These are phyloP conservation scores for Pyrus communis DNA, from an alignment of 306 rosid species.

Conservation along the genomic window DNA sequence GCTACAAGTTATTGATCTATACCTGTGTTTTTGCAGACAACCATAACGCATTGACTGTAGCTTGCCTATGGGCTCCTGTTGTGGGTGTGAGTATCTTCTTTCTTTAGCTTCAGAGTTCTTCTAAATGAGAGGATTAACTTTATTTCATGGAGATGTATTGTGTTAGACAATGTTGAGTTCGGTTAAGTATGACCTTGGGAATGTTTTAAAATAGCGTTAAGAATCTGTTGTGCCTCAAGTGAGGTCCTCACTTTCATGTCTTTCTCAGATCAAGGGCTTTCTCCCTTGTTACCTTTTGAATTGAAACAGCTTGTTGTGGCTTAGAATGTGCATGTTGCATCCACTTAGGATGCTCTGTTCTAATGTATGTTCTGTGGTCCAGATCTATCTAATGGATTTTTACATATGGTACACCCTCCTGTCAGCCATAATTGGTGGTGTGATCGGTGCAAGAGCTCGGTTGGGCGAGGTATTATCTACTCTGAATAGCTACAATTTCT, in stretches of 20 bases:
- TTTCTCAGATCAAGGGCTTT: constrained; percentile 4
- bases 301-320: not conserved
- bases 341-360: constrained; percentile 10
- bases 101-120: constrained; percentile 5
- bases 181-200: not conserved
- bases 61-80: constrained; percentile 93
- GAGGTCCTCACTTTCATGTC: not conserved
- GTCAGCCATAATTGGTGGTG: constrained; percentile 92
- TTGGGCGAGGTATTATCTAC: constrained; percentile 74
- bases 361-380: constrained; percentile 24
- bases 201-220: not conserved
- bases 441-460: constrained; percentile 89
- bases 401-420: constrained; percentile 86
- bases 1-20: constrained; percentile 17
- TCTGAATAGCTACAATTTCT: not conserved
- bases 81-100: constrained; percentile 72
- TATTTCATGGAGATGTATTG: not conserved
- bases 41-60: constrained; percentile 60
- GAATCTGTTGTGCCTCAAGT: not conserved
- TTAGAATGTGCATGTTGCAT: not conserved
- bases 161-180: not conserved
- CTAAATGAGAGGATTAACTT: not conserved
- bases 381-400: constrained; percentile 96
- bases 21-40: constrained; percentile 54
- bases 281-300: not conserved